A percentile compares a stretch with the other conserved stretches of the same genome.
Conservation (phyloP, 148 eudicot species). For the Chenopodium suecicum region DNA sequence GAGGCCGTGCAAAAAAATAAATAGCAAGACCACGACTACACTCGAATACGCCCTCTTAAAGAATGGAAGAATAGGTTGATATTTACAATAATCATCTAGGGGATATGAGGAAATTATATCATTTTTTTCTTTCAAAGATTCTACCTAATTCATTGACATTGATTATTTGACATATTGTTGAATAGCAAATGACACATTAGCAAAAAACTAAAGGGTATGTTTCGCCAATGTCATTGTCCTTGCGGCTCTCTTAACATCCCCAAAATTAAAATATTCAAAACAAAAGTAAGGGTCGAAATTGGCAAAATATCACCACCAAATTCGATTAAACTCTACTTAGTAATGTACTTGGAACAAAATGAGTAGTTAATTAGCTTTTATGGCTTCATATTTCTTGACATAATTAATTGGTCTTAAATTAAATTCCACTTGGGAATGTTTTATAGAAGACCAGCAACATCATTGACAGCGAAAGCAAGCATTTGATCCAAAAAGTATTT, state of each 20-base stretch:
- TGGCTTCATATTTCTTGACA: slow-evolving; percentile 3
- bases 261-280: too few species aligned
- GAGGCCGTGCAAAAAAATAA: slow-evolving; percentile 9
- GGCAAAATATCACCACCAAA: not conserved
- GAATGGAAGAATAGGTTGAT: not conserved
- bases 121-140: not conserved
- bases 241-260: too few species aligned
- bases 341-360: not conserved
- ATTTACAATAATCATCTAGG: not conserved
- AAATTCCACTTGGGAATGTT: slow-evolving; percentile 13
- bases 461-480: not conserved
- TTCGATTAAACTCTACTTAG: not conserved
- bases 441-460: slow-evolving; percentile 1
- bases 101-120: not conserved
- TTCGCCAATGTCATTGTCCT: too few species aligned
- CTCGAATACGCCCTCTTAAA: not conserved
- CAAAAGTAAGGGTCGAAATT: not conserved
- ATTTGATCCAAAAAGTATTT: not conserved
- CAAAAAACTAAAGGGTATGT: too few species aligned
- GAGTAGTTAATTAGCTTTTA: not conserved
- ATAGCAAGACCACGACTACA: not conserved
- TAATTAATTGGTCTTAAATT: not conserved
- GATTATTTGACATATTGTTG: not conserved
- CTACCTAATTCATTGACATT: not conserved
- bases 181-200: not conserved